These are phyloP conservation scores for Microcera coccophila DNA, from an alignment of 2,329 filamentous ascomycete species.

Conservation along the genomic window DNA sequence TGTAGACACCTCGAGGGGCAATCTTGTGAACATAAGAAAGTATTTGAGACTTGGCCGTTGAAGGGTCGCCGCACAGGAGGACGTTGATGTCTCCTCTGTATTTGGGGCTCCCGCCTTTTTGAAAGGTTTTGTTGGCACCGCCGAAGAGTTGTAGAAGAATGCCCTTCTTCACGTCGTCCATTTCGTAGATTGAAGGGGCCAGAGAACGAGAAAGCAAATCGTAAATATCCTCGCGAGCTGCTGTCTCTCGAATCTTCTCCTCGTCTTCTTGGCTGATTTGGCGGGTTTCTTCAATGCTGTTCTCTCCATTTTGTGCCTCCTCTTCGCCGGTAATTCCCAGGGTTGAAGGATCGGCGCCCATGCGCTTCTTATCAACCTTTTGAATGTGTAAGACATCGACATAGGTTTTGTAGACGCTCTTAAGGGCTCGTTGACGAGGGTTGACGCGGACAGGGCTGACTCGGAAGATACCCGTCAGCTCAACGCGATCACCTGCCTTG, in stretches of 20 bases:
- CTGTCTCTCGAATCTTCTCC: constrained; percentile 78
- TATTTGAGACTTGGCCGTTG: constrained; percentile 92
- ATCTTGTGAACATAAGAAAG: constrained; percentile 96
- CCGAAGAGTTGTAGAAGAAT: constrained; percentile 95
- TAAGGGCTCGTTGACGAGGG: constrained; percentile 84
- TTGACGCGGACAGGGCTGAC: constrained; percentile 92
- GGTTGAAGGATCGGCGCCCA: constrained; percentile 87
- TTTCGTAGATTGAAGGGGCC: constrained; percentile 92
- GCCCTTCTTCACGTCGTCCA: constrained; percentile 98
- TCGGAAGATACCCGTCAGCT: constrained; percentile 95
- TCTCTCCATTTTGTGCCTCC: constrained; percentile 58
- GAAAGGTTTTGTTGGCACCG: constrained; percentile 95
- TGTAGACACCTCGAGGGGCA: constrained; percentile 81
- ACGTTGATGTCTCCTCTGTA: constrained; percentile 98
- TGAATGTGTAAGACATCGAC: constrained; percentile 94
- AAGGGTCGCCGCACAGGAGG: constrained; percentile 92
- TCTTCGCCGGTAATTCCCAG: constrained; percentile 78
- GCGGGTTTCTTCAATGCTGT: constrained; percentile 75
- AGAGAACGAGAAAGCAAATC: constrained; percentile 86
- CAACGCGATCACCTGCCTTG: constrained; percentile 93
- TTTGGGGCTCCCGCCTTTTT: constrained; percentile 90
- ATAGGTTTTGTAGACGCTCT: constrained; percentile 97
- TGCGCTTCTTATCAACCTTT: constrained; percentile 90
- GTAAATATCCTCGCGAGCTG: constrained; percentile 80
- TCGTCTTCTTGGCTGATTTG: constrained; percentile 85